Evolutionary conservation across 2,329 filamentous ascomycete species (phyloP), one percentile per base, ranked within the genome.

Genomic region (Pseudophaeomoniella oleicola): DNA sequence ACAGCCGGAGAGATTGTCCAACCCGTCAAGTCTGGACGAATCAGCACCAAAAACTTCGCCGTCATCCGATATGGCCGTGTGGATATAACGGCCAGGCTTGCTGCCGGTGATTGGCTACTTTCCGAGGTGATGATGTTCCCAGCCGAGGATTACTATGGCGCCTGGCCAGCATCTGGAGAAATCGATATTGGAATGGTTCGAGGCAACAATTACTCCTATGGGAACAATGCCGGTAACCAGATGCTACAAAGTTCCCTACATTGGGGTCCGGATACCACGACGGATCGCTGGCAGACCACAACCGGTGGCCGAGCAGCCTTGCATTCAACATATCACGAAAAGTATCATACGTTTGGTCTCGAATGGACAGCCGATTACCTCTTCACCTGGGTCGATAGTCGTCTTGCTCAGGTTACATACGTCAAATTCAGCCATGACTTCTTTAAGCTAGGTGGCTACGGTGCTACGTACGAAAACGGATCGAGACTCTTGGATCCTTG

Each of bases 61-160:
- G 55, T 53, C 10, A 63, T 71, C 43, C 56, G 50, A 29, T 71
- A 70, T 44, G 67, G 67, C 1, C 55, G 61, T 32, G 60, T 74
- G 18, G 70, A 74, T 45, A 64, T 74, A 5, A 58, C 63, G 3
- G 69, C 69, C 13, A 64, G 67, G 40, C 48, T 72, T 44, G 67
- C 69, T 4, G 50, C 50, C 19, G 69, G 69, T 3, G 66, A 71
- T 46, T 73, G 69, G 69, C 50, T 73, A 16, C 72, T 68, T 69
- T 67, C 62, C 19, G 56, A 56, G 2, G 62, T 65, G 56, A 42
- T 59, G 64, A 68, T 71, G 64, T 63, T 69, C 61, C 67, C 67
- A 3, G 56, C 60, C 42, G 50, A 62, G 30, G 53, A 51, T 11
- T 55, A 53, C 3, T 72, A 72, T 43, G 68, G 68, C 18, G 44